Evolutionary conservation across 306 rosid species (phyloP).

Genomic region (Senna siamea): DNA sequence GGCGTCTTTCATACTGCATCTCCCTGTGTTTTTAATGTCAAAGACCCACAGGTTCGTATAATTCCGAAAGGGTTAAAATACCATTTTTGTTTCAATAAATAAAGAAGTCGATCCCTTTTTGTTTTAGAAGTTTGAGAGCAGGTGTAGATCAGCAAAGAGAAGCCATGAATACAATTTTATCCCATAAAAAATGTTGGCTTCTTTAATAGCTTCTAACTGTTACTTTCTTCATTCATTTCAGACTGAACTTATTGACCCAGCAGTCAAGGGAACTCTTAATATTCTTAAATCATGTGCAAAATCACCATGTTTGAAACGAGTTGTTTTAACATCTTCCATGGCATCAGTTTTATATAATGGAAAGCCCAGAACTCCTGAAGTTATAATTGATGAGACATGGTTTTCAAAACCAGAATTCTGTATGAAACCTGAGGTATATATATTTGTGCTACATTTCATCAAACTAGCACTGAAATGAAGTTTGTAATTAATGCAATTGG

Average conservation of each 20-base stretch:
- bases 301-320: slow-evolving; percentile 37
- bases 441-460: background rate
- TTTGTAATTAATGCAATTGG: background rate
- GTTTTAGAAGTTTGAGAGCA: too few relatives aligned
- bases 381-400: slow-evolving; percentile 12
- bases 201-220: background rate
- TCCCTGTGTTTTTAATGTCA: slow-evolving; percentile 1
- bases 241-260: slow-evolving; percentile 16
- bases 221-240: background rate
- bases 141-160: too few relatives aligned
- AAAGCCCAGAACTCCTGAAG: background rate
- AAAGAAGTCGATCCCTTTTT: too few relatives aligned
- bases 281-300: slow-evolving; percentile 40
- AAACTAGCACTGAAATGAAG: background rate
- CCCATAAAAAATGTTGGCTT: too few relatives aligned
- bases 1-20: slow-evolving; percentile 44
- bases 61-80: background rate
- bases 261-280: slow-evolving; percentile 18
- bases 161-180: too few relatives aligned
- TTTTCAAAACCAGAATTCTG: background rate
- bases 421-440: background rate
- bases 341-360: background rate
- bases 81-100: too few relatives aligned
- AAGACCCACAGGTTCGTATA: slow-evolving; percentile 55
- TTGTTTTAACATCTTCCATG: slow-evolving; percentile 11